These are phyloP conservation scores for Apiospora sp. DNA, from an alignment of 2,329 filamentous ascomycete species.

Conservation along the genomic window DNA sequence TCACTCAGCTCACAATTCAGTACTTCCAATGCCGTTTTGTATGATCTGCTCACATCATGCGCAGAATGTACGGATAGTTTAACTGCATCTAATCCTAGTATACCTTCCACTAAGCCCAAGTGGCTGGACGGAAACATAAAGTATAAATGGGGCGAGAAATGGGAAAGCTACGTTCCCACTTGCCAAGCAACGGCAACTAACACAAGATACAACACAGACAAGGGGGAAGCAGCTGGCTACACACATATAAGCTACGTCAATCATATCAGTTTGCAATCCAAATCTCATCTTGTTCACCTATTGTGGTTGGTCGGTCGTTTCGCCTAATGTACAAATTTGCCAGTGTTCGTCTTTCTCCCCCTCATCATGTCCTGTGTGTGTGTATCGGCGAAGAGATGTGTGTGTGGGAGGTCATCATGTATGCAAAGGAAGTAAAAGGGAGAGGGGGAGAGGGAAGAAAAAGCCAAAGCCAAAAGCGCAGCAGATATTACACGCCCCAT, in stretches of 20 bases:
- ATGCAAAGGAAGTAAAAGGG: background rate
- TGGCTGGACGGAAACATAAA: too few species aligned
- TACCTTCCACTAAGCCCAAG: too few species aligned
- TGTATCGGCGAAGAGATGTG: background rate
- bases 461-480: background rate
- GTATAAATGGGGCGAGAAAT: background rate
- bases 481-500: conserved; percentile 11
- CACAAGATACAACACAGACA: background rate
- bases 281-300: background rate
- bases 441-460: background rate
- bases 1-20: too few species aligned
- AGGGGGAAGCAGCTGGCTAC: too few species aligned
- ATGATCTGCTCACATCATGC: too few species aligned
- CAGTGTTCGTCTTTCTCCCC: background rate
- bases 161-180: background rate
- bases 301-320: background rate
- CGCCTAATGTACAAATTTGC: conserved; percentile 11
- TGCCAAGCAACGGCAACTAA: background rate
- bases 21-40: too few species aligned
- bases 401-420: background rate
- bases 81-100: too few species aligned
- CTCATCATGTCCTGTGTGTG: background rate
- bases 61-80: too few species aligned
- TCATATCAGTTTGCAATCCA: background rate
- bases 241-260: background rate